Evolutionary conservation across 2,329 filamentous ascomycete species (phyloP), one percentile per base, ranked within the genome.

Genomic region (Tolypocladium ovalisporum): DNA sequence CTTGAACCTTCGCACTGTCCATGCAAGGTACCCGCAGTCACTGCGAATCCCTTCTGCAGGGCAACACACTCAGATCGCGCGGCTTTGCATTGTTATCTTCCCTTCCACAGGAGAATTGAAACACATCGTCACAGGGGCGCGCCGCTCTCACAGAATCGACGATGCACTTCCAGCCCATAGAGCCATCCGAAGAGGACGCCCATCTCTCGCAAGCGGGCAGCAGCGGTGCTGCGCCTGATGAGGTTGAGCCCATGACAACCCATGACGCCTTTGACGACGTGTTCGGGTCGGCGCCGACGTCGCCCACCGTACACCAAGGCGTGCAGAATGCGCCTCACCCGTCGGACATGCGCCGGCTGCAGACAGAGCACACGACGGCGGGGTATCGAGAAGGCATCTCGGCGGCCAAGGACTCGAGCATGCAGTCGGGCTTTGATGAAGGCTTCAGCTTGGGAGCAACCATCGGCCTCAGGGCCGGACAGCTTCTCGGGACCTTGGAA

Each of bases 341-440:
- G 36, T 81, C 76, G 67, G 91, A 96, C 64, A 81, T 94, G 54
- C 84, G 81, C 24, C 85, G 88, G 29, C 80, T 96, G 19, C 85
- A 88, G 65, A 80, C 83, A 47, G 85, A 88, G 57, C 90, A 96
- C 70, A 81, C 84, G 55, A 97, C 89, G 9, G 86, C 89, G 42
- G 94, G 94, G 24, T 97, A 97, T 73, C 87, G 93, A 59, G 92
- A 97, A 66, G 94, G 93, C 51, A 82, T 97, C 56, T 81, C 87
- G 0, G 76, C 76, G 3, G 88, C 88, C 36, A 97, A 97, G 70
- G 82, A 82, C 32, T 74, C 79, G 53, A 87, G 85, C 65, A 83
- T 97, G 32, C 94, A 99, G 72, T 79, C 79, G 17, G 93, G 93
- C 0, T 97, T 99, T 67, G 94, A 99, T 69, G 89, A 93, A 62